Evolutionary conservation across 2,329 filamentous ascomycete genomes (phyloP).

Genomic region (Ophiocordyceps camponoti-rufipedis): DNA sequence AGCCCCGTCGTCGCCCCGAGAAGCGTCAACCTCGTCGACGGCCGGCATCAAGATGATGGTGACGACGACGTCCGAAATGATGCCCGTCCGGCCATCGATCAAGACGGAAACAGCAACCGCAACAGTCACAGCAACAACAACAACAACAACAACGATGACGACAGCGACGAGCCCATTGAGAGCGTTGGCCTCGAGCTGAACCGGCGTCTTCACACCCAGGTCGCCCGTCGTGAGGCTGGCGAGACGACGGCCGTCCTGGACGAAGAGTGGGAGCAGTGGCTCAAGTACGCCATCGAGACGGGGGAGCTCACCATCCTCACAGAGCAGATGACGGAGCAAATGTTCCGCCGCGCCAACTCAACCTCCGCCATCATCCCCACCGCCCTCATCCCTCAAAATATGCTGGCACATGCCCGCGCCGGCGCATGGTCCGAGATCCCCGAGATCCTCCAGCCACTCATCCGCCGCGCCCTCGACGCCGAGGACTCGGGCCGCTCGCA

Average conservation of each 20-base stretch:
- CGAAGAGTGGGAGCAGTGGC: constrained; percentile 58
- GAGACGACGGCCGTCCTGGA: constrained; percentile 41
- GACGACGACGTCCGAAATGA: too few species aligned
- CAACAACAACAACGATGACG: constrained; percentile 20
- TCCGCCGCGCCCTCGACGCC: constrained; percentile 26
- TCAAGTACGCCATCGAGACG: constrained; percentile 50
- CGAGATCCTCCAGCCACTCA: constrained; percentile 32
- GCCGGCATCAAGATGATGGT: too few species aligned
- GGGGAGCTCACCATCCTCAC: constrained; percentile 33
- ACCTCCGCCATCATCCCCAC: constrained; percentile 10
- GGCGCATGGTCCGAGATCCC: constrained; percentile 41
- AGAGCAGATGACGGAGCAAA: constrained; percentile 20
- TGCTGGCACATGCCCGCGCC: constrained; percentile 34
- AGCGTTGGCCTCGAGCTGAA: constrained; percentile 46
- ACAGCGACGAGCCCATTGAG: constrained; percentile 29
- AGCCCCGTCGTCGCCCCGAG: too few species aligned
- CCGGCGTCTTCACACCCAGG: constrained; percentile 44
- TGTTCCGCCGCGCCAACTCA: constrained; percentile 11
- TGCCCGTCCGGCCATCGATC: too few species aligned
- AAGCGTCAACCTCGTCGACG: too few species aligned
- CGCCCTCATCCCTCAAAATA: constrained; percentile 27
- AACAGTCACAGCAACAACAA: constrained; percentile 16
- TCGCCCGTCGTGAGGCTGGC: constrained; percentile 42
- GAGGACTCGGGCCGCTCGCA: constrained; percentile 10
- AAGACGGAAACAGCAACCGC: constrained; percentile 7